Base-by-base conservation (phyloP, 106 monocot species). In the Ottelia alismoides region DNA sequence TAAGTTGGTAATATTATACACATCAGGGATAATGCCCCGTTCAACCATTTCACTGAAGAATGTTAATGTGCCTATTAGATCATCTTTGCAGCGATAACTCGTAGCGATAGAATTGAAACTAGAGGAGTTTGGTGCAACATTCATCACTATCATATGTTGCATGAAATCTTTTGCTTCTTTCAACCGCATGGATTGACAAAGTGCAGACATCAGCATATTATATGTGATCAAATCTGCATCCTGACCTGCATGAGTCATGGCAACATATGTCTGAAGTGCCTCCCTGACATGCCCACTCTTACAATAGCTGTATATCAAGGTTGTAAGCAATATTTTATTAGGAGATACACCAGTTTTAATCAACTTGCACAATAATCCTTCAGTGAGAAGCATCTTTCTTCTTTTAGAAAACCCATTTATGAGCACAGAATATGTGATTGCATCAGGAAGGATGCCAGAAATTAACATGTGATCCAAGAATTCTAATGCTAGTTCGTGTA, bases 371-470 rank as follows among this genome's bases (percentile, higher is more conserved):
- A 85, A 54, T 45, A 85, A 50, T 51, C 70, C 61, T 43, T 70
- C 70, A 14, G 68, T 46, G 31, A 70, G 31, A 17, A 17, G 21
- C 27, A 73, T 53, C 60, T 43, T 65, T 25, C 73, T 65, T 55
- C 60, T 50, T 64, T 71, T 81, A 58, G 55, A 70, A 44, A 81
- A 67, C 35, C 82, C 76, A 74, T 82, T 82, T 44, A 79, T 64
- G 47, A 85, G 53, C 30, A 60, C 61, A n/a, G 92, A 82, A 69
- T 79, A 86, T 20, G 82, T 76, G 32, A 92, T 30, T 25, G 76
- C 75, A 69, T 86, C 85, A 44, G 85, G 78, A 63, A 47, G 55
- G 25, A 92, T 28, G 17, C 71, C 73, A 60, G 57, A 28, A 52
- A 63, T 65, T 31, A 68, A 22, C 85, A 92, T 82, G 19, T 27